Conservation (phyloP, 768 basidiomycete genomes). For the Mycena albidolilacea region DNA sequence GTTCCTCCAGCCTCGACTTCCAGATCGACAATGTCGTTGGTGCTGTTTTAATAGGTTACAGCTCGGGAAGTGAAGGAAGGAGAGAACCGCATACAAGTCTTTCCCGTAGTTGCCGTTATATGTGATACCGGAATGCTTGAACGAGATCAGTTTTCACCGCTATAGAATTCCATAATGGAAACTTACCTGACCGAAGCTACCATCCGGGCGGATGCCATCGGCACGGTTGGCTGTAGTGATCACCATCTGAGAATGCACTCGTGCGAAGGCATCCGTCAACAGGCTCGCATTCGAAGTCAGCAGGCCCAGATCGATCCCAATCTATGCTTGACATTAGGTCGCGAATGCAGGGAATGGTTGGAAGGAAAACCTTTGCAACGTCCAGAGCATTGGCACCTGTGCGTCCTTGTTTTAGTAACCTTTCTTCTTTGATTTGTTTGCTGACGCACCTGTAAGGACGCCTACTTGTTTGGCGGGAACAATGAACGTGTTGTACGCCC, state of each 20-base stretch:
- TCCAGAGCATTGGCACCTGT: constrained; percentile 73
- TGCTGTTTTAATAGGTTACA: constrained; percentile 49
- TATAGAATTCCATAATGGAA: not conserved
- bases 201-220: constrained; percentile 75
- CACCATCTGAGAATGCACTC: constrained; percentile 67
- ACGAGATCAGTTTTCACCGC: not conserved
- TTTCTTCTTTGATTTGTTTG: too few relatives aligned
- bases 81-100: constrained; percentile 54
- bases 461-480: constrained; percentile 60
- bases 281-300: constrained; percentile 60
- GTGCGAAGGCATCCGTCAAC: constrained; percentile 63
- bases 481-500: constrained; percentile 66
- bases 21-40: constrained; percentile 73
- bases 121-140: constrained; percentile 72
- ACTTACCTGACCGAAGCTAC: constrained; percentile 58
- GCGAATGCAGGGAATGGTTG: not conserved
- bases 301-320: constrained; percentile 68
- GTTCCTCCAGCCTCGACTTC: constrained; percentile 76
- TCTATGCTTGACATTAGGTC: constrained; percentile 37
- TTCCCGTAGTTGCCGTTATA: constrained; percentile 83
- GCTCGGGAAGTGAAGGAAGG: not conserved
- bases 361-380: constrained; percentile 59
- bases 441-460: constrained; percentile 57
- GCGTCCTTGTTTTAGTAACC: too few relatives aligned
- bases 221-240: constrained; percentile 62